Conservation (phyloP, 164 flowering plant species). For the Protea cynaroides region DNA sequence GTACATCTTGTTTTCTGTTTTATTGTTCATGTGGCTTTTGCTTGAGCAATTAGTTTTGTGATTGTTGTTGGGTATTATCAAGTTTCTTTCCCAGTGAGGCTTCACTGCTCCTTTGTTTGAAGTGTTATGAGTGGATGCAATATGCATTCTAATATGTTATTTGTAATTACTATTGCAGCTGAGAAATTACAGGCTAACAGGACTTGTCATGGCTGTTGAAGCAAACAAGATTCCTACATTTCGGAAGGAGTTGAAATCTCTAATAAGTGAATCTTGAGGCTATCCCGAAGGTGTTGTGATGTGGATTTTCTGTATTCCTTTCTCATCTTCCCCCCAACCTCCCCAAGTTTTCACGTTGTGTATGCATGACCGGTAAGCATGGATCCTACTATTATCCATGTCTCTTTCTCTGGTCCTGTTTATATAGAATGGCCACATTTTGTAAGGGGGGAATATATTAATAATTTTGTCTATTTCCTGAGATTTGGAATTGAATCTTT, state of each 20-base stretch:
- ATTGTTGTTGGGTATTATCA: not conserved
- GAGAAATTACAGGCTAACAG: constrained; percentile 50
- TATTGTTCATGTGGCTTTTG: not conserved
- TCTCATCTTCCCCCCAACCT: no score
- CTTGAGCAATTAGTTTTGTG: no score
- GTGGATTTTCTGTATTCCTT: no score
- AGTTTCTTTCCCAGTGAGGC: not conserved
- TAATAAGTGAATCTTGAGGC: constrained; percentile 42
- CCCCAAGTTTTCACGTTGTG: no score
- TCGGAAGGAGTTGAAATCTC: constrained; percentile 48
- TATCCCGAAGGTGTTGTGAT: not conserved
- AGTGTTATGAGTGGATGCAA: not conserved
- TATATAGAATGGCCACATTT: no score
- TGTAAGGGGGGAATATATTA: no score
- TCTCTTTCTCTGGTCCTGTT: no score
- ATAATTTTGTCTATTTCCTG: no score
- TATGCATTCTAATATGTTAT: not conserved
- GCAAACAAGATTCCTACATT: constrained; percentile 48
- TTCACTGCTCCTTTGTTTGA: not conserved
- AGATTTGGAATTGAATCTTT: no score
- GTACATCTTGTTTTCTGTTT: not conserved
- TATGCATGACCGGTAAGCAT: no score
- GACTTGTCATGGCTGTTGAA: constrained; percentile 72
- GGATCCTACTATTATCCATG: no score
- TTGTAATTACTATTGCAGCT: constrained; percentile 44